Evolutionary conservation across 1,139 yeast species (phyloP).

Genomic region (Blastobotrys proliferans): DNA sequence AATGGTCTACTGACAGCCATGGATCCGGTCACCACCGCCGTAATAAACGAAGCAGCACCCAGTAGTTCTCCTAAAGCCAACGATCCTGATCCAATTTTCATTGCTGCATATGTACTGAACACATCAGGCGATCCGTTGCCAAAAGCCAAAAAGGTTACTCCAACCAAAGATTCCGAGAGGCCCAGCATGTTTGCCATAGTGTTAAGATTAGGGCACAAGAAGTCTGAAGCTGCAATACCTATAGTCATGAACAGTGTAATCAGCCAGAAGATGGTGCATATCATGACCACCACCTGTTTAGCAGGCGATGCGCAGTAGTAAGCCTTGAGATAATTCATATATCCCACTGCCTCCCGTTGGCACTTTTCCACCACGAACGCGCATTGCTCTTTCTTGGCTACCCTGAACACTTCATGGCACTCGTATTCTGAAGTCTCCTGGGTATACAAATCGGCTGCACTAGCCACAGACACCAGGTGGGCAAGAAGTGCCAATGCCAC

Average conservation of each 20-base stretch:
- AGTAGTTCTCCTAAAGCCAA: slow-evolving; percentile 83
- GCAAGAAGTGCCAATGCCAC: not conserved
- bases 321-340: slow-evolving; percentile 31
- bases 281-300: slow-evolving; percentile 13
- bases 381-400: slow-evolving; percentile 27
- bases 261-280: slow-evolving; percentile 31
- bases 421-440: not conserved
- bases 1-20: slow-evolving; percentile 71
- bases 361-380: slow-evolving; percentile 33
- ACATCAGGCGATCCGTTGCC: slow-evolving; percentile 95
- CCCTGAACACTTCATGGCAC: slow-evolving; percentile 8
- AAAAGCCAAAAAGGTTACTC: slow-evolving; percentile 79
- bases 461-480: too few relatives aligned
- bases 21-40: slow-evolving; percentile 69
- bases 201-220: slow-evolving; percentile 67
- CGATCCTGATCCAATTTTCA: slow-evolving; percentile 61
- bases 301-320: slow-evolving; percentile 31
- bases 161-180: slow-evolving; percentile 75
- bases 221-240: slow-evolving; percentile 74
- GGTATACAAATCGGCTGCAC: too few relatives aligned
- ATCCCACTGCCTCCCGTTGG: slow-evolving; percentile 28
- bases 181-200: slow-evolving; percentile 56
- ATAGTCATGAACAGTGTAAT: slow-evolving; percentile 52
- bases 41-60: slow-evolving; percentile 81
- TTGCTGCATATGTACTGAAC: slow-evolving; percentile 76